Evolutionary conservation across 2,329 filamentous ascomycete species (phyloP).

Genomic region (Trichoderma koningiopsis): DNA sequence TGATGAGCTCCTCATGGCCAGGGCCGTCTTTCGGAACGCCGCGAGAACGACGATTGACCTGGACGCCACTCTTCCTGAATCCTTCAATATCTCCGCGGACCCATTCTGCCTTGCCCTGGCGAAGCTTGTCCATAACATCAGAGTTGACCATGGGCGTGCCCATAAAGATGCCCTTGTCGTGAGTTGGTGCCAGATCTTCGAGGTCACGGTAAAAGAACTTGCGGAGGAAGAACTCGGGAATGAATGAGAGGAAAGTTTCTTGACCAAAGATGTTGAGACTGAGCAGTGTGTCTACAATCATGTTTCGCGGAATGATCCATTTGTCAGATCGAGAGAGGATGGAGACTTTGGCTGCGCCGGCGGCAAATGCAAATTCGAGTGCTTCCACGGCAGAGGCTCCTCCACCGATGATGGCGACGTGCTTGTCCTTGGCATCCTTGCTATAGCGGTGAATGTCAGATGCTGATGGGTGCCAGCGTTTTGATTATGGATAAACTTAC

Average conservation of each 20-base stretch:
- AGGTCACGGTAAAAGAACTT: constrained; percentile 84
- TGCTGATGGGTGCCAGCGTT: too few relatives aligned
- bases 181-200: constrained; percentile 68
- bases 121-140: constrained; percentile 75
- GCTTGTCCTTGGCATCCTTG: constrained; percentile 72
- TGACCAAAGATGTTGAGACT: constrained; percentile 78
- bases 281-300: constrained; percentile 71
- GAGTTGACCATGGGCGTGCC: constrained; percentile 88
- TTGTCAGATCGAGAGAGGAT: constrained; percentile 79
- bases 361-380: constrained; percentile 72
- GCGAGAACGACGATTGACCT: constrained; percentile 70
- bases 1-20: constrained; percentile 65
- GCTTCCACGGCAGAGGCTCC: constrained; percentile 82
- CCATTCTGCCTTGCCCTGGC: constrained; percentile 73
- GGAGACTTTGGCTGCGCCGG: constrained; percentile 67
- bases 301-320: constrained; percentile 84
- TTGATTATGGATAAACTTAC: constrained; percentile 34
- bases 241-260: constrained; percentile 73
- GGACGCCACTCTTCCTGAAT: constrained; percentile 63
- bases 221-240: constrained; percentile 74
- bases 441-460: constrained; percentile 40
- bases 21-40: constrained; percentile 77
- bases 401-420: constrained; percentile 74
- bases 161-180: constrained; percentile 73
- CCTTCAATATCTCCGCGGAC: constrained; percentile 75